Conservation (phyloP, 2,329 filamentous ascomycete genomes). For the Stylonectria norvegica region DNA sequence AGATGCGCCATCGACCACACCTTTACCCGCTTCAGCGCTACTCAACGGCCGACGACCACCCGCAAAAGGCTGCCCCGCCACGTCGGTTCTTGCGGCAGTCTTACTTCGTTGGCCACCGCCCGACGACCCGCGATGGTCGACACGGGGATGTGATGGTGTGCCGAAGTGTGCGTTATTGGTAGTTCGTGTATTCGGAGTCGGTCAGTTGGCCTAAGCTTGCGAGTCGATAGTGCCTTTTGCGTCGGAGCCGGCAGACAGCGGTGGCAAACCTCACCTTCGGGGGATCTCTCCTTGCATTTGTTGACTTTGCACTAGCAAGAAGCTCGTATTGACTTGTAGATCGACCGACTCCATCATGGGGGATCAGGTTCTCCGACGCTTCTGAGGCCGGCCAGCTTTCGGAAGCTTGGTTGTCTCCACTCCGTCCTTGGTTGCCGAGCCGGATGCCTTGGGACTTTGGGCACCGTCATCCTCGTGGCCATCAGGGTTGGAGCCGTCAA, state of each 20-base stretch:
- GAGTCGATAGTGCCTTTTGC: too few relatives aligned
- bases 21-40: background rate
- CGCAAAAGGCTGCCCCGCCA: background rate
- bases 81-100: background rate
- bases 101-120: background rate
- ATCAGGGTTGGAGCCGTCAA: slow-evolving; percentile 23
- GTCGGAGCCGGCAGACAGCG: background rate
- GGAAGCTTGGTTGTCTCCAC: slow-evolving; percentile 18
- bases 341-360: slow-evolving; percentile 15
- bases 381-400: slow-evolving; percentile 20
- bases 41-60: background rate
- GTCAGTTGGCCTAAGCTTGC: too few relatives aligned
- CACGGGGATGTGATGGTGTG: background rate
- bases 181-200: too few relatives aligned
- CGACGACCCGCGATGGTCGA: background rate
- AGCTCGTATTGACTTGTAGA: slow-evolving; percentile 17
- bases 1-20: background rate
- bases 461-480: slow-evolving; percentile 36
- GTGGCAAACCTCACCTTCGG: background rate
- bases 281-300: background rate
- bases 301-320: slow-evolving; percentile 11
- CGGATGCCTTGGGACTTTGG: slow-evolving; percentile 6
- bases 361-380: slow-evolving; percentile 26
- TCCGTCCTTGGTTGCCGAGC: slow-evolving; percentile 8
- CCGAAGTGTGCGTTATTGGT: background rate